phyloP scores from a whole-genome alignment of 2,329 filamentous ascomycete genomes.

The Alternaria viburni region DNA sequence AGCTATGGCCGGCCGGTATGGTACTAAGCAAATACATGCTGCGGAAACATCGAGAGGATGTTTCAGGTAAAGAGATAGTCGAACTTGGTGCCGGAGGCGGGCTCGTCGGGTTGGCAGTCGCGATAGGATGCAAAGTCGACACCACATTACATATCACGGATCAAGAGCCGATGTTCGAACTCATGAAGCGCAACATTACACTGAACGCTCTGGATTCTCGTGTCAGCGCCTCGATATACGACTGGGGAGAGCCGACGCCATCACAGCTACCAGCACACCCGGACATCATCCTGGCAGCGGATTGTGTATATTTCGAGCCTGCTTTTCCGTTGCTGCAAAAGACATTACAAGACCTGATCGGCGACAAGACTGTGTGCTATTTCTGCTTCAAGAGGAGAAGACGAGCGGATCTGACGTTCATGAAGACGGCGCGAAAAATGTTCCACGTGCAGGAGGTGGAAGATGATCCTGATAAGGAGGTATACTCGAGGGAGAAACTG shows the following conservation, averaged over 20 bases:
- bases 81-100: constrained; percentile 93
- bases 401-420: constrained; percentile 66
- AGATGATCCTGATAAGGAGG: constrained; percentile 56
- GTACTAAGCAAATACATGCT: constrained; percentile 86
- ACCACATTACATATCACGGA: constrained; percentile 81
- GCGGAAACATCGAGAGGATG: constrained; percentile 68
- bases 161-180: constrained; percentile 79
- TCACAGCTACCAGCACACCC: constrained; percentile 62
- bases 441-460: constrained; percentile 56
- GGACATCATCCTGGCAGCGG: constrained; percentile 77
- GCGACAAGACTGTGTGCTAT: constrained; percentile 69
- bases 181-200: constrained; percentile 88
- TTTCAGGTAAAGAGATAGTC: constrained; percentile 76
- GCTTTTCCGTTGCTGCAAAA: constrained; percentile 86
- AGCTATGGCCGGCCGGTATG: constrained; percentile 94
- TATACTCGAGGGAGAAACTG: constrained; percentile 56
- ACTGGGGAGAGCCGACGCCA: constrained; percentile 68
- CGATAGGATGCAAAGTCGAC: constrained; percentile 60
- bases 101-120: constrained; percentile 73
- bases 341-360: constrained; percentile 77
- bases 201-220: constrained; percentile 73
- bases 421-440: constrained; percentile 58
- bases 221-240: constrained; percentile 73
- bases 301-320: constrained; percentile 85
- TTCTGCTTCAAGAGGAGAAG: constrained; percentile 97